Evolutionary conservation across 2,329 filamentous ascomycete species (phyloP).

Genomic region (Endothia cerciana): DNA sequence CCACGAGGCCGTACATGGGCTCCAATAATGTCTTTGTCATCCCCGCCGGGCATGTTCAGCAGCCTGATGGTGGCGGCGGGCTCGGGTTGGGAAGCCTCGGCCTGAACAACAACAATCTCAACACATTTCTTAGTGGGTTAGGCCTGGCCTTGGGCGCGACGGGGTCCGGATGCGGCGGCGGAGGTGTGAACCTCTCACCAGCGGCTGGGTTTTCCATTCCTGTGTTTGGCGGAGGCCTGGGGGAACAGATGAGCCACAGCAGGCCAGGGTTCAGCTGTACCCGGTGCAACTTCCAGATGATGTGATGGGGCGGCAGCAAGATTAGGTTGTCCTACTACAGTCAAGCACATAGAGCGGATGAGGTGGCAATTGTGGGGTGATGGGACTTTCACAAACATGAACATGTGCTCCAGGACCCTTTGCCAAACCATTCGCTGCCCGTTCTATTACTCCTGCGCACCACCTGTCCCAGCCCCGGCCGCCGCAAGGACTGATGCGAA

Average conservation of each 20-base stretch:
- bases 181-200: conserved; percentile 2
- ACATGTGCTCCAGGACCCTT: neutral
- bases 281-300: conserved; percentile 16
- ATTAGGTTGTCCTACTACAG: neutral
- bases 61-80: neutral
- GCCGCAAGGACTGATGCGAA: conserved; percentile 17
- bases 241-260: conserved; percentile 7
- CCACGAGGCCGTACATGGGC: conserved; percentile 25
- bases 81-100: neutral
- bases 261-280: conserved; percentile 16
- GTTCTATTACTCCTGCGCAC: conserved; percentile 27
- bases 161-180: neutral
- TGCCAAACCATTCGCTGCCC: conserved; percentile 8
- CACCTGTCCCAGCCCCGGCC: conserved; percentile 11
- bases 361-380: neutral
- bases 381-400: neutral
- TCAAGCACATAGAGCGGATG: neutral
- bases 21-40: conserved; percentile 26
- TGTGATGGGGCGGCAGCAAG: neutral
- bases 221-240: neutral
- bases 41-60: conserved; percentile 19
- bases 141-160: conserved; percentile 5
- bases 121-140: conserved; percentile 20
- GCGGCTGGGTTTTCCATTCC: neutral
- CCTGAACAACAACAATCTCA: conserved; percentile 17